Percentiles rank a stretch among this genome's conserved stretches.
Conservation (phyloP, 169 alveolate genomes). For the Plasmodium knowlesi region DNA sequence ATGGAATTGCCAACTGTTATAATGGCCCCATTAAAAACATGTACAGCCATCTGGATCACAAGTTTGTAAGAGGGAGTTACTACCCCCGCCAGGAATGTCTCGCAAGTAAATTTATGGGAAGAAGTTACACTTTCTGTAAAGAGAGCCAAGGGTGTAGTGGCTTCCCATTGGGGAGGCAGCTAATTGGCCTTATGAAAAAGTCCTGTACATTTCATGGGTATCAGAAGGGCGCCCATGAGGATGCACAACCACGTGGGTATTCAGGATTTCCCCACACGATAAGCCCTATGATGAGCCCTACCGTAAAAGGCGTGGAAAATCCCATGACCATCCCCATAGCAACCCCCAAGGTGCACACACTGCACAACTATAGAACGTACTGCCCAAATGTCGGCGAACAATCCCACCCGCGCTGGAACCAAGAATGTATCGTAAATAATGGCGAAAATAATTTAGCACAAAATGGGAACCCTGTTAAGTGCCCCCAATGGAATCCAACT, state of each 20-base stretch:
- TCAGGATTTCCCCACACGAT: not conserved
- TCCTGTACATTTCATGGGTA: not conserved
- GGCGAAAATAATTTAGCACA: not conserved
- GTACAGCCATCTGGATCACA: not conserved
- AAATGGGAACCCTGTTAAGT: not conserved
- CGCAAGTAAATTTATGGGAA: not conserved
- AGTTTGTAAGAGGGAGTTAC: not conserved
- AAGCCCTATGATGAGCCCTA: not conserved
- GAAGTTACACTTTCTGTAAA: not conserved
- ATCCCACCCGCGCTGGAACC: not conserved
- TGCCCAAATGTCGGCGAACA: not conserved
- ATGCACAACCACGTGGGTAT: not conserved
- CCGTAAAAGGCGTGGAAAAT: not conserved
- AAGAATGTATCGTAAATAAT: not conserved
- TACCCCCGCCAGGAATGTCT: not conserved
- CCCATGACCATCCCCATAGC: not conserved
- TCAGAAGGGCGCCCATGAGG: not conserved
- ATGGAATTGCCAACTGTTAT: not conserved
- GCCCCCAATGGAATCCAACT: not conserved
- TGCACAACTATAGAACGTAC: not conserved
- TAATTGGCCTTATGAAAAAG: not conserved
- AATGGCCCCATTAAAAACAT: not conserved
- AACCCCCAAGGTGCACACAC: not conserved
- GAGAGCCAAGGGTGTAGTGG: not conserved
- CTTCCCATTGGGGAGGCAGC: not conserved